A percentile compares a stretch with the other conserved stretches of the same genome.
phyloP scores from a whole-genome alignment of 1,284 basidiomycete species.

The Melampsora americana region DNA sequence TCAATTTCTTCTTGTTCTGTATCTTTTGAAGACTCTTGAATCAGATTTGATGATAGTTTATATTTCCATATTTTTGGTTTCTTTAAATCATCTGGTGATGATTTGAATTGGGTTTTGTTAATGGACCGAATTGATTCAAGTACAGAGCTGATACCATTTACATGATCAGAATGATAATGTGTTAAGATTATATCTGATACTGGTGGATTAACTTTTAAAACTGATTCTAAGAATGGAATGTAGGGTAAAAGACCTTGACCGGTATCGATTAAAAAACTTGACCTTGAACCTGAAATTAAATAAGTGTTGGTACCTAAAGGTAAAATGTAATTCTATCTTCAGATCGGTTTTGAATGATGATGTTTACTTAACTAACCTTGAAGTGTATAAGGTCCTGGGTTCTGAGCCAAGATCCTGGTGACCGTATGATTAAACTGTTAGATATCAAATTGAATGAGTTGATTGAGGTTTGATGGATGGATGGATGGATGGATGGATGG shows the following conservation, averaged over 20 bases:
- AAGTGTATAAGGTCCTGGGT: slow-evolving; percentile 84
- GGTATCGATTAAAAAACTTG: slow-evolving; percentile 79
- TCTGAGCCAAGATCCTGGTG: slow-evolving; percentile 63
- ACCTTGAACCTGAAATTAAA: slow-evolving; percentile 68
- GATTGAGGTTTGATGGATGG: too few species aligned
- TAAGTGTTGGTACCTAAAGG: slow-evolving; percentile 86
- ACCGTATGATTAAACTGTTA: slow-evolving; percentile 46
- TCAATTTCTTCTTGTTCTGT: neutral
- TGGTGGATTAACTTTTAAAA: slow-evolving; percentile 57
- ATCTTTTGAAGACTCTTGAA: neutral
- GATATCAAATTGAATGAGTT: too few species aligned
- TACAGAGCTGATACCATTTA: slow-evolving; percentile 70
- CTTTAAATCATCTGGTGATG: neutral
- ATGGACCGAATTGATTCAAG: slow-evolving; percentile 62
- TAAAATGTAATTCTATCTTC: neutral
- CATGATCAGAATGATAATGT: slow-evolving; percentile 86
- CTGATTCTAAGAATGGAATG: slow-evolving; percentile 65
- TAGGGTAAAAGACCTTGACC: slow-evolving; percentile 75
- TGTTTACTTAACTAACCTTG: slow-evolving; percentile 62
- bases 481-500: too few species aligned
- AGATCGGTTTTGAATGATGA: neutral
- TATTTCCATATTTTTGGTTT: slow-evolving; percentile 55
- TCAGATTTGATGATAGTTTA: slow-evolving; percentile 55
- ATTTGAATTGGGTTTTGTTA: slow-evolving; percentile 49
- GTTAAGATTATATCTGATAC: slow-evolving; percentile 83